phyloP scores from a whole-genome alignment of 83 land plant genomes.

The Thuja plicata region DNA sequence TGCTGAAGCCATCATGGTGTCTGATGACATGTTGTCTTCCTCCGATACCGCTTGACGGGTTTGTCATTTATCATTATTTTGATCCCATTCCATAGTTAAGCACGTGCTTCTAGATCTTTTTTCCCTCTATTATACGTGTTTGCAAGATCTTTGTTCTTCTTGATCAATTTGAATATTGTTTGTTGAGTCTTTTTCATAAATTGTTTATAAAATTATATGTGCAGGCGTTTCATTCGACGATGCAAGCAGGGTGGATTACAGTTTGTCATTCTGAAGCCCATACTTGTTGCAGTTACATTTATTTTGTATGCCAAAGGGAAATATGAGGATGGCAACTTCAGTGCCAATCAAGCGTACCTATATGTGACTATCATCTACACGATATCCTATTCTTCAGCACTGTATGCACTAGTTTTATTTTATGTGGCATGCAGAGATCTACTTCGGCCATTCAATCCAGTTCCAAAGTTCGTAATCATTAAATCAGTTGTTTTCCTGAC shows the following conservation, averaged over 20 bases:
- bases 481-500: constrained; percentile 98
- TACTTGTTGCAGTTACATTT: constrained; percentile 79
- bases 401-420: constrained; percentile 84
- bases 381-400: constrained; percentile 81
- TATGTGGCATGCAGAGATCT: constrained; percentile 94
- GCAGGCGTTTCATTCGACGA: constrained; percentile 90
- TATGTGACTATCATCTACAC: constrained; percentile 93
- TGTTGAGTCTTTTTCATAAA: background rate
- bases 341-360: constrained; percentile 71
- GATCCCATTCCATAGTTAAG: background rate
- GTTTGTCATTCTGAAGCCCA: constrained; percentile 93
- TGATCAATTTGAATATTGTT: background rate
- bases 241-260: constrained; percentile 96
- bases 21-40: constrained; percentile 98
- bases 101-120: background rate
- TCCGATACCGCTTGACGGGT: constrained; percentile 96
- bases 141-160: too few species aligned
- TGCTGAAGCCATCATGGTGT: constrained; percentile 82
- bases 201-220: constrained; percentile 2
- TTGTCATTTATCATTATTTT: background rate
- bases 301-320: constrained; percentile 77
- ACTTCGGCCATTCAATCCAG: constrained; percentile 92
- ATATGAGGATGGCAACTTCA: constrained; percentile 93
- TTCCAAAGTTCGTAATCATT: constrained; percentile 92
- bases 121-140: background rate